Conservation (phyloP, 2,329 filamentous ascomycete species). For the Bipolaris cookei region DNA sequence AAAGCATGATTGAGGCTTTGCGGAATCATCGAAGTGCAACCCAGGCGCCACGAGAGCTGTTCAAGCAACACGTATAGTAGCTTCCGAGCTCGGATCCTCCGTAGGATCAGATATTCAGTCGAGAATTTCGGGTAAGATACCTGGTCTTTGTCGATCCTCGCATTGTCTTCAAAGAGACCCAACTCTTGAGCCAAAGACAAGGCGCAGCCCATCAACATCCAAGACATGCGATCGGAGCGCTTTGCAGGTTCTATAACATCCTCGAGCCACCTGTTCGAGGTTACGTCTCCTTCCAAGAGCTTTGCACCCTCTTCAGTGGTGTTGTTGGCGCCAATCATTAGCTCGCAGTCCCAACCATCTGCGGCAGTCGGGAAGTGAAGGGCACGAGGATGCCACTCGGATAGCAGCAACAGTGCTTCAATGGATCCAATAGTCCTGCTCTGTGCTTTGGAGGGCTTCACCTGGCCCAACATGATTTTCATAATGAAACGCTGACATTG, state of each 20-base stretch:
- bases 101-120: constrained; percentile 38
- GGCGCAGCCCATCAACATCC: constrained; percentile 64
- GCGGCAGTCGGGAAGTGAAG: constrained; percentile 61
- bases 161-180: constrained; percentile 56
- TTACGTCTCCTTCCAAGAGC: constrained; percentile 45
- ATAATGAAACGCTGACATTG: constrained; percentile 61
- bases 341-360: constrained; percentile 63
- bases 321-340: constrained; percentile 54
- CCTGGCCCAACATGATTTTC: constrained; percentile 61
- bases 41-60: constrained; percentile 60
- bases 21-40: constrained; percentile 59
- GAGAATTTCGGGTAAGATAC: constrained; percentile 43
- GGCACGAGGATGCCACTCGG: constrained; percentile 63
- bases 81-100: constrained; percentile 45
- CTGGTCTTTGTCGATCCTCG: constrained; percentile 46
- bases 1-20: constrained; percentile 52
- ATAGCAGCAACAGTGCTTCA: constrained; percentile 61
- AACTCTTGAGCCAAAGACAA: constrained; percentile 61
- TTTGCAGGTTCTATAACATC: constrained; percentile 63
- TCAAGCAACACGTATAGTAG: constrained; percentile 56
- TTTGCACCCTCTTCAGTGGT: constrained; percentile 46
- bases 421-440: constrained; percentile 60
- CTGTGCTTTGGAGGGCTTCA: constrained; percentile 59
- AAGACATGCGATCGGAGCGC: constrained; percentile 64
- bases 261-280: constrained; percentile 56